Evolutionary conservation across 192 early-diverging fungal genomes (phyloP).

Genomic region (Rhizophagus clarus): DNA sequence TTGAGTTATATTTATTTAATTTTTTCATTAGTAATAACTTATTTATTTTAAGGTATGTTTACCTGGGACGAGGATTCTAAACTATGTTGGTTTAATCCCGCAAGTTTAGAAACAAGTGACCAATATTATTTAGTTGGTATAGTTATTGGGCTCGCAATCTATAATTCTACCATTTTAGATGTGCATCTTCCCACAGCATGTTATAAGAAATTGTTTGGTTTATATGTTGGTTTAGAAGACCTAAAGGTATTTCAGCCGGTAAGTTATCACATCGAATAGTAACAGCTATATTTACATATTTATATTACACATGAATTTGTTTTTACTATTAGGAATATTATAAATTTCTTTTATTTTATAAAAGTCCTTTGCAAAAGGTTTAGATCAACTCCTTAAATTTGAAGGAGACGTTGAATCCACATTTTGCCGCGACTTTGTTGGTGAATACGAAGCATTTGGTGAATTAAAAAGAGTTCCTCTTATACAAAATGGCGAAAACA

Average conservation of each 20-base stretch:
- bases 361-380: conserved; percentile 71
- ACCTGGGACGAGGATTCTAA: conserved; percentile 65
- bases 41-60: conserved; percentile 59
- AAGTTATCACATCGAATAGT: conserved; percentile 1
- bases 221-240: conserved; percentile 76
- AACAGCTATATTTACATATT: background rate
- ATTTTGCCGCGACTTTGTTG: conserved; percentile 83
- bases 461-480: conserved; percentile 66
- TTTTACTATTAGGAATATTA: background rate
- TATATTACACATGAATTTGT: background rate
- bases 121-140: conserved; percentile 92
- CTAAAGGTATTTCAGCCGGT: conserved; percentile 71
- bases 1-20: conserved; percentile 9
- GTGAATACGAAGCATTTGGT: conserved; percentile 71
- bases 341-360: background rate
- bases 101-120: conserved; percentile 70
- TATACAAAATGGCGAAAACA: conserved; percentile 59
- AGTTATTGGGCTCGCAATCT: conserved; percentile 90
- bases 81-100: conserved; percentile 78
- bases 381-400: conserved; percentile 83
- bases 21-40: conserved; percentile 36
- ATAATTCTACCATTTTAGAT: conserved; percentile 93
- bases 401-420: conserved; percentile 78
- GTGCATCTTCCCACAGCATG: conserved; percentile 76
- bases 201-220: conserved; percentile 89